Conservation (phyloP, 2,329 filamentous ascomycete genomes). For the Exophiala sp. region DNA sequence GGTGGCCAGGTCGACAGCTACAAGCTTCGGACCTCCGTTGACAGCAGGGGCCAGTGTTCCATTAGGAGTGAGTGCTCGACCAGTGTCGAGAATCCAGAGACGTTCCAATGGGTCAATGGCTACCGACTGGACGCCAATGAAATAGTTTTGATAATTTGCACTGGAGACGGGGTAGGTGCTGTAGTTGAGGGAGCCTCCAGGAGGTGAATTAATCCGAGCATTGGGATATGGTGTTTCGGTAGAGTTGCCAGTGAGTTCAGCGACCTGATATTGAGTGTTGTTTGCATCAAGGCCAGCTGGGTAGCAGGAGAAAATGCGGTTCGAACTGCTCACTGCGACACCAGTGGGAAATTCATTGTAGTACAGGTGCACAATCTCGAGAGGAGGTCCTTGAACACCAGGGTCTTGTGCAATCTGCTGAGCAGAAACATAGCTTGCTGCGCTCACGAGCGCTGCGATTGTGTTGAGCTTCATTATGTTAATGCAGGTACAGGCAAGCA, state of each 20-base stretch:
- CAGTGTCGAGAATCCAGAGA: conserved; percentile 54
- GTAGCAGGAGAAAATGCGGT: conserved; percentile 53
- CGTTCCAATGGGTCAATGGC: conserved; percentile 50
- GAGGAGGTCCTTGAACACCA: conserved; percentile 39
- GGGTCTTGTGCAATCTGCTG: conserved; percentile 31
- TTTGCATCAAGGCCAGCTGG: conserved; percentile 48
- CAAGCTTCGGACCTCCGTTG: conserved; percentile 50
- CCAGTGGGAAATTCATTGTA: conserved; percentile 51
- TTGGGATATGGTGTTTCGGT: conserved; percentile 45
- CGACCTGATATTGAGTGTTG: conserved; percentile 51
- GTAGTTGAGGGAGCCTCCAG: conserved; percentile 50
- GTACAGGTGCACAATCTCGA: conserved; percentile 51
- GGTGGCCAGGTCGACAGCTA: conserved; percentile 46
- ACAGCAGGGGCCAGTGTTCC: conserved; percentile 44
- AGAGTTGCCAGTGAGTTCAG: conserved; percentile 43
- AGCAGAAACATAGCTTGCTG: not conserved
- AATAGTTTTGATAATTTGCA: conserved; percentile 47
- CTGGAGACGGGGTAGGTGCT: conserved; percentile 44
- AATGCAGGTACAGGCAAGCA: not conserved
- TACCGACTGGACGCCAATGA: conserved; percentile 52
- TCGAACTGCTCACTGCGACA: conserved; percentile 50
- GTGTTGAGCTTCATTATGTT: not conserved
- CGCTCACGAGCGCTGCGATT: too few relatives aligned
- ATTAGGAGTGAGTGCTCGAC: conserved; percentile 42
- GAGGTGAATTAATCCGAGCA: conserved; percentile 47